These are phyloP conservation scores for Neoscytalidium dimidiatum DNA, from an alignment of 2,329 filamentous ascomycete species.

Conservation along the genomic window DNA sequence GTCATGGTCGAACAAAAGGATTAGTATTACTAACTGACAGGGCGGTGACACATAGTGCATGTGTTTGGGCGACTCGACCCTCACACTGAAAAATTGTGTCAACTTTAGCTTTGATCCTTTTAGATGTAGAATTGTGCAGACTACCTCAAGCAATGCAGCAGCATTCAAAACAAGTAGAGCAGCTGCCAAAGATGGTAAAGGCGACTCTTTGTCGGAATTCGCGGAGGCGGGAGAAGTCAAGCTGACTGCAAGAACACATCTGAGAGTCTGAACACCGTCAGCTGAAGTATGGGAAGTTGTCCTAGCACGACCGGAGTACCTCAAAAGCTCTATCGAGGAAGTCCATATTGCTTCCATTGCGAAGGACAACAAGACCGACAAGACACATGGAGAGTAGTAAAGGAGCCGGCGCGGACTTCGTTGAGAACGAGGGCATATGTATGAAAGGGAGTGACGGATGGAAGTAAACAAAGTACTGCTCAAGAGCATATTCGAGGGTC, in stretches of 20 bases:
- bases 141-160: neutral
- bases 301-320: neutral
- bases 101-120: neutral
- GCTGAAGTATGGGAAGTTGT: neutral
- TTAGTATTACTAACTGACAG: neutral
- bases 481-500: conserved; percentile 55
- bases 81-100: neutral
- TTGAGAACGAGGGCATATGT: conserved; percentile 55
- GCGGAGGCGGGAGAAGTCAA: neutral
- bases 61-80: neutral
- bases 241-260: neutral
- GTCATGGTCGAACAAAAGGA: neutral
- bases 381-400: conserved; percentile 56
- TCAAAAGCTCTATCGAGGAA: conserved; percentile 45
- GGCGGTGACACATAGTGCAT: neutral
- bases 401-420: conserved; percentile 48
- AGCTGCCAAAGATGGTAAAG: neutral
- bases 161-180: neutral
- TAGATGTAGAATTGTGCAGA: neutral
- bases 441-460: conserved; percentile 56
- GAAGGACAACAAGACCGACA: conserved; percentile 54
- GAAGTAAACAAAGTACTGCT: conserved; percentile 57
- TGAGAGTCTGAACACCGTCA: neutral
- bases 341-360: conserved; percentile 52
- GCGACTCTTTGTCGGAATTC: neutral